Percentiles rank a stretch among this genome's conserved stretches.
Evolutionary conservation across 352 stramenopile genomes (phyloP).

Genomic region (Phytophthora fragariaefolia): DNA sequence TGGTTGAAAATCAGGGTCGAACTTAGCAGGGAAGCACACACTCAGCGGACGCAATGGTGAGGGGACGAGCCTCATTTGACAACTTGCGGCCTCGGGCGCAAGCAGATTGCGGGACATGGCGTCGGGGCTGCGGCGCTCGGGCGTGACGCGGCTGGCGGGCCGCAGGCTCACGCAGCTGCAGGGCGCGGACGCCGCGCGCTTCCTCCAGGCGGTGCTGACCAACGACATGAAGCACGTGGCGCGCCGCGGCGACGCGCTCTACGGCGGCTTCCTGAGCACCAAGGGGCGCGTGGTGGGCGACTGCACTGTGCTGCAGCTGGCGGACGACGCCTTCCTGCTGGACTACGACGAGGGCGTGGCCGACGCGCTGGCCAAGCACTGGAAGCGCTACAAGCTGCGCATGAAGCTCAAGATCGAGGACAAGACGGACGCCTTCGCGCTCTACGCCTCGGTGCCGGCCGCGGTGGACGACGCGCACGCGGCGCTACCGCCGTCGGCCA

Average conservation of each 20-base stretch:
- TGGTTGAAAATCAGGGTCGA: background rate
- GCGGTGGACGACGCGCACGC: slow-evolving; percentile 40
- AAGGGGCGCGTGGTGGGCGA: slow-evolving; percentile 84
- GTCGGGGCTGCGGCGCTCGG: slow-evolving; percentile 44
- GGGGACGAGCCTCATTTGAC: slow-evolving; percentile 21
- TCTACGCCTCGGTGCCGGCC: slow-evolving; percentile 62
- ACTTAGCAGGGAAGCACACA: background rate
- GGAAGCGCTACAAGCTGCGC: slow-evolving; percentile 89
- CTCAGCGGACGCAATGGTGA: slow-evolving; percentile 12
- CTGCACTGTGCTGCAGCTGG: slow-evolving; percentile 74
- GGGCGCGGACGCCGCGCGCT: slow-evolving; percentile 70
- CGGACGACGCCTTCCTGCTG: slow-evolving; percentile 74
- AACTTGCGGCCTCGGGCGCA: slow-evolving; percentile 14
- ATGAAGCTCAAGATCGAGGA: slow-evolving; percentile 85
- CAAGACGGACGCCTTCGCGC: slow-evolving; percentile 55
- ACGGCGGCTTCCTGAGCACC: slow-evolving; percentile 80
- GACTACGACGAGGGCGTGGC: slow-evolving; percentile 72
- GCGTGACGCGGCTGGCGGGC: slow-evolving; percentile 56
- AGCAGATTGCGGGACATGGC: slow-evolving; percentile 8
- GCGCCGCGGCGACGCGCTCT: slow-evolving; percentile 64
- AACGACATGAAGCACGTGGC: slow-evolving; percentile 82
- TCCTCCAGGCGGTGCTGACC: slow-evolving; percentile 84
- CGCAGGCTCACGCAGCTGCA: slow-evolving; percentile 75
- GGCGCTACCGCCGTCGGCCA: slow-evolving; percentile 23
- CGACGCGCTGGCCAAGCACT: slow-evolving; percentile 78